Percentiles rank a stretch among this genome's conserved stretches.
Conservation (phyloP, 768 basidiomycete genomes). For the Lactarius trivialis region DNA sequence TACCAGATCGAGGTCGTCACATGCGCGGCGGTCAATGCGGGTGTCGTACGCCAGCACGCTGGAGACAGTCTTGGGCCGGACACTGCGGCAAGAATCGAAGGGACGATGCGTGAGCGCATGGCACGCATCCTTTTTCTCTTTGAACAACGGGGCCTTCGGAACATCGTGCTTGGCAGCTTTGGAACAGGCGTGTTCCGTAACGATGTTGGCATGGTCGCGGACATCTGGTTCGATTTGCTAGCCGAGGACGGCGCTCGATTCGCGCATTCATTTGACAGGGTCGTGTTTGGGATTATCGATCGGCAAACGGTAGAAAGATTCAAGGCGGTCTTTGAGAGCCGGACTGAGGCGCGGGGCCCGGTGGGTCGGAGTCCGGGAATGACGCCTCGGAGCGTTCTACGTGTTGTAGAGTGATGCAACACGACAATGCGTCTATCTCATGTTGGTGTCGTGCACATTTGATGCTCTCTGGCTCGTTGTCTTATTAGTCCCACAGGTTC, state of each 20-base stretch:
- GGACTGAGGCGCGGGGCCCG: constrained; percentile 4
- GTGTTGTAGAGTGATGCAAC: constrained; percentile 32
- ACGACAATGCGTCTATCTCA: constrained; percentile 40
- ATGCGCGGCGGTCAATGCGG: constrained; percentile 71
- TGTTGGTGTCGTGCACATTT: background rate
- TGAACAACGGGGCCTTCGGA: constrained; percentile 50
- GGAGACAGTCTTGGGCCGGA: constrained; percentile 7
- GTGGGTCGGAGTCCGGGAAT: background rate
- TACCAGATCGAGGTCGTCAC: constrained; percentile 60
- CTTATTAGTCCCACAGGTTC: background rate
- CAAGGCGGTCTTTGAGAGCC: constrained; percentile 31
- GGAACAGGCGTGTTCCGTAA: constrained; percentile 77
- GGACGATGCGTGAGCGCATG: constrained; percentile 65
- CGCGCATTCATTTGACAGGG: constrained; percentile 47
- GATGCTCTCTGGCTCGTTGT: background rate
- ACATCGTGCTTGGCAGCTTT: constrained; percentile 66
- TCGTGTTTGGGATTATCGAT: constrained; percentile 64
- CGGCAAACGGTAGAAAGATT: constrained; percentile 41
- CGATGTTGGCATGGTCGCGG: constrained; percentile 49
- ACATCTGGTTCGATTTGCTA: constrained; percentile 59
- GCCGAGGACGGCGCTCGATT: constrained; percentile 46
- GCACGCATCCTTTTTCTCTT: constrained; percentile 59
- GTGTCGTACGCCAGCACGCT: constrained; percentile 33
- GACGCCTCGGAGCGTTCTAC: constrained; percentile 4
- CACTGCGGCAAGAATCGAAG: constrained; percentile 36